Conservation (phyloP, 75 land plant species). For the Adiantum capillusveneris region DNA sequence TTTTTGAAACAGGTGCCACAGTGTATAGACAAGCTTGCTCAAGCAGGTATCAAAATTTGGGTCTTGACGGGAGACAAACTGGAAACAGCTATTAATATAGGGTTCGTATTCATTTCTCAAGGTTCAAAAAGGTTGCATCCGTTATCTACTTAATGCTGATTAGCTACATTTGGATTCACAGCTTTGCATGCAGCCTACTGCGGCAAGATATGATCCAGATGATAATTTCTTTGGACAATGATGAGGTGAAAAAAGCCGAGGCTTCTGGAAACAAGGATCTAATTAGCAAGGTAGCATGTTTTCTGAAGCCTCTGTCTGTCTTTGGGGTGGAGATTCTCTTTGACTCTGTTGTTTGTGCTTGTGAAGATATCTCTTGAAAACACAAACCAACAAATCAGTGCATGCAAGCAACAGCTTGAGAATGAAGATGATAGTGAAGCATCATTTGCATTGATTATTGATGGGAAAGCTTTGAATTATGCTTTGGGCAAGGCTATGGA, state of each 20-base stretch:
- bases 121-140: too few species aligned
- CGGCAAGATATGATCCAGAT: conserved; percentile 59
- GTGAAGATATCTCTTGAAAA: conserved; percentile 3
- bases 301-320: too few species aligned
- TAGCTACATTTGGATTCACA: conserved; percentile 13
- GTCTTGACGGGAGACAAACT: conserved; percentile 40
- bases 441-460: conserved; percentile 18
- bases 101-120: conserved; percentile 8
- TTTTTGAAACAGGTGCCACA: conserved; percentile 55
- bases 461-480: conserved; percentile 16
- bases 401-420: conserved; percentile 31
- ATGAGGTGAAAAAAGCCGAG: conserved; percentile 28
- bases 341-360: too few species aligned
- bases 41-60: conserved; percentile 70
- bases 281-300: conserved; percentile 37
- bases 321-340: too few species aligned
- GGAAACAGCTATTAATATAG: conserved; percentile 41
- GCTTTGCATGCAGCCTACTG: conserved; percentile 59
- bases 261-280: conserved; percentile 47
- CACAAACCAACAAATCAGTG: conserved; percentile 10
- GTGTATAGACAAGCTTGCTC: conserved; percentile 76
- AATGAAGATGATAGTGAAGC: conserved; percentile 7
- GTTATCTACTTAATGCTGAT: too few species aligned
- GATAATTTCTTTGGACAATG: conserved; percentile 43
- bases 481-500: conserved; percentile 13